A percentile compares a stretch with the other conserved stretches of the same genome.
Evolutionary conservation across 1,284 basidiomycete genomes (phyloP).

Genomic region (Malassezia globosa): DNA sequence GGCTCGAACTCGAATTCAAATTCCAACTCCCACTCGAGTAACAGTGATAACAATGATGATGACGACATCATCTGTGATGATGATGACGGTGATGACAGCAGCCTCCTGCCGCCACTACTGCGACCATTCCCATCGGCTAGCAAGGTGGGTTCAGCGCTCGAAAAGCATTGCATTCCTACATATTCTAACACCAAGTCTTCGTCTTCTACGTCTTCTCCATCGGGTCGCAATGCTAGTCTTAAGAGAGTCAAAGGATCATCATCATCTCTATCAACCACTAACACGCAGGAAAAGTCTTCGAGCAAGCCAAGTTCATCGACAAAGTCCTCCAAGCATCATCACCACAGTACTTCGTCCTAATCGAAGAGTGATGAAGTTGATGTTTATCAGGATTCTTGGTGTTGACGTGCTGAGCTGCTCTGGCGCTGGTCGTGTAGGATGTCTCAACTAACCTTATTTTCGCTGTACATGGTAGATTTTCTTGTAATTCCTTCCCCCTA

Average conservation of each 20-base stretch:
- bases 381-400: too few species aligned
- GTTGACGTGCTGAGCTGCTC: too few species aligned
- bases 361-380: too few species aligned
- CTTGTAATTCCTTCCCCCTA: too few species aligned
- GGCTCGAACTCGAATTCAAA: conserved; percentile 7
- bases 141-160: conserved; percentile 9
- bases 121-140: conserved; percentile 13
- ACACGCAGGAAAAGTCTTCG: neutral
- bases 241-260: neutral
- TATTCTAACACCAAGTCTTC: conserved; percentile 8
- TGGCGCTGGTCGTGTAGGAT: too few species aligned
- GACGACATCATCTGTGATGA: conserved; percentile 12
- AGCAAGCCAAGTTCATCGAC: neutral
- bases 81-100: conserved; percentile 7
- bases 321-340: neutral
- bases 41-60: neutral
- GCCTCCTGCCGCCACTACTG: conserved; percentile 14
- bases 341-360: neutral
- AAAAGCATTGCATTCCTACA: conserved; percentile 14
- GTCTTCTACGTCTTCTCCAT: conserved; percentile 3
- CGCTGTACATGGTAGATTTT: too few species aligned
- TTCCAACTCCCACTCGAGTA: conserved; percentile 1
- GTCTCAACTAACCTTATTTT: too few species aligned
- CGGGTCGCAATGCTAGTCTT: conserved; percentile 10
- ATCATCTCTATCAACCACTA: neutral